phyloP scores from a whole-genome alignment of 257 asterid species.

The Dorcoceras hygrometricum region DNA sequence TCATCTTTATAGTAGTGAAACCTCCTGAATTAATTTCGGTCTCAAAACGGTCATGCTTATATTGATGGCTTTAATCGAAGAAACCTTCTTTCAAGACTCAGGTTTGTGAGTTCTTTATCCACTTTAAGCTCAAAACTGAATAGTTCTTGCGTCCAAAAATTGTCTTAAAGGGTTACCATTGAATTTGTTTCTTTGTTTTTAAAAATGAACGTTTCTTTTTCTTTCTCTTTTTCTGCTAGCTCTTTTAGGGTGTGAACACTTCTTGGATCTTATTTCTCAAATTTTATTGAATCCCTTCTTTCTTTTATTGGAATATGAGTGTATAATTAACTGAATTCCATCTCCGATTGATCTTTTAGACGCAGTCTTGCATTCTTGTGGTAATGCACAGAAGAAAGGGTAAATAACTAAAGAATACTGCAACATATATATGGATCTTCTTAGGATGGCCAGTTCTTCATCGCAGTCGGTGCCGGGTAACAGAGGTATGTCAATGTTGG shows the following conservation, averaged over 20 bases:
- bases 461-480: not conserved
- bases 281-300: not conserved
- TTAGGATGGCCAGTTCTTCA: conserved; percentile 28
- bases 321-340: not conserved
- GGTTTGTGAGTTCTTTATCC: too few relatives aligned
- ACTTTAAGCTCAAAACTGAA: not conserved
- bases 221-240: not conserved
- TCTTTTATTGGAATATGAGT: not conserved
- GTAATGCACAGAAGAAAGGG: not conserved
- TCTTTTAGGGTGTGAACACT: not conserved
- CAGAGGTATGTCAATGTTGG: conserved; percentile 14
- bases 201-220: too few relatives aligned
- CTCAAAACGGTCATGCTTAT: too few relatives aligned
- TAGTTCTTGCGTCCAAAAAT: not conserved
- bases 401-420: not conserved
- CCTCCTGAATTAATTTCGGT: too few relatives aligned
- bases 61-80: too few relatives aligned
- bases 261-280: not conserved
- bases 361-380: not conserved
- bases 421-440: not conserved
- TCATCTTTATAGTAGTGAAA: too few relatives aligned
- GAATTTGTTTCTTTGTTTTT: not conserved
- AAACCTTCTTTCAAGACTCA: too few relatives aligned
- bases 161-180: not conserved
- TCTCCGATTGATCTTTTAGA: not conserved